Conservation (phyloP, 768 basidiomycete genomes). For the Collybia mongolica region DNA sequence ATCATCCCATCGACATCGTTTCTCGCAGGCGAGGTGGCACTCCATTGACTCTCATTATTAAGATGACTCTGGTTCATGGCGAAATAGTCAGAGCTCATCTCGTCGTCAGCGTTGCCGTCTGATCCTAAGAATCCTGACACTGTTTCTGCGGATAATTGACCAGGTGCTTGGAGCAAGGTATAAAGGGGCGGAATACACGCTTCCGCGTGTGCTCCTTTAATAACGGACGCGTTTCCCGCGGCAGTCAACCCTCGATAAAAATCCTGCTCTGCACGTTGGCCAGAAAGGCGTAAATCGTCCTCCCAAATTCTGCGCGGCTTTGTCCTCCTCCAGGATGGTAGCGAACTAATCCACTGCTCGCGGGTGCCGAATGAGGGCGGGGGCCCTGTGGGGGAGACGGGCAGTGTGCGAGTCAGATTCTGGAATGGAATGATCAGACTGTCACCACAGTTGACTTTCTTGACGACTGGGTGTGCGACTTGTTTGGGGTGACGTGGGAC, state of each 20-base stretch:
- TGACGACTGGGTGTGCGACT: slow-evolving; percentile 64
- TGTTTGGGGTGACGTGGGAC: slow-evolving; percentile 62
- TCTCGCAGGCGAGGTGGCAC: slow-evolving; percentile 24
- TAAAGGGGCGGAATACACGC: slow-evolving; percentile 80
- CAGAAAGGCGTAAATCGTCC: slow-evolving; percentile 38
- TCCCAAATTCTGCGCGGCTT: slow-evolving; percentile 70
- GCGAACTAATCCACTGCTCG: slow-evolving; percentile 72
- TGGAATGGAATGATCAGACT: slow-evolving; percentile 46
- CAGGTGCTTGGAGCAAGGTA: slow-evolving; percentile 22
- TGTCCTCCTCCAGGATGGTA: slow-evolving; percentile 70
- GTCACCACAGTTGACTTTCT: slow-evolving; percentile 48
- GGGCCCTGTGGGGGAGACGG: slow-evolving; percentile 56
- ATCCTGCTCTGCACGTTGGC: slow-evolving; percentile 43
- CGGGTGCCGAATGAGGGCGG: slow-evolving; percentile 65
- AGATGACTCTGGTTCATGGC: slow-evolving; percentile 30
- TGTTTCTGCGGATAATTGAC: slow-evolving; percentile 16
- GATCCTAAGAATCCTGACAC: slow-evolving; percentile 6
- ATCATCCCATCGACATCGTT: slow-evolving; percentile 27
- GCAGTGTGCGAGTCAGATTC: slow-evolving; percentile 55
- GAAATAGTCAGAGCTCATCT: slow-evolving; percentile 40
- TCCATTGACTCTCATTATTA: slow-evolving; percentile 38
- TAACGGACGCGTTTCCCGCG: slow-evolving; percentile 76
- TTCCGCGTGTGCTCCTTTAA: slow-evolving; percentile 85
- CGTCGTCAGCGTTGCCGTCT: slow-evolving; percentile 40
- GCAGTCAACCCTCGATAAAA: slow-evolving; percentile 73